Evolutionary conservation across 192 early-diverging fungal species (phyloP).

Genomic region (Rhizophagus clarus): DNA sequence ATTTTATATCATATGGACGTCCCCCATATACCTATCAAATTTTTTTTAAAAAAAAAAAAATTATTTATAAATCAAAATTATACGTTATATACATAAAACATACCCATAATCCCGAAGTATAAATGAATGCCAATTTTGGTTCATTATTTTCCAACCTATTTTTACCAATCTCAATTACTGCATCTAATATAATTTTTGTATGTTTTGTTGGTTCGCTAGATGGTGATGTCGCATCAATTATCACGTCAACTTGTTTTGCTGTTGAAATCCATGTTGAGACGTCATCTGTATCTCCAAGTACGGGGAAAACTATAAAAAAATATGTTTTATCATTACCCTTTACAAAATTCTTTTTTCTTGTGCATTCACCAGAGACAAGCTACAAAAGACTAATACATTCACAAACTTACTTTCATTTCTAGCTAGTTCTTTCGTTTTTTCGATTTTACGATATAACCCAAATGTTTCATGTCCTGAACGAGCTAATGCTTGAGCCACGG

Average conservation of each 20-base stretch:
- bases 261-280: conserved; percentile 26
- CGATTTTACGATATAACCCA: conserved; percentile 34
- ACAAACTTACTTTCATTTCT: conserved; percentile 32
- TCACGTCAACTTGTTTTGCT: conserved; percentile 31
- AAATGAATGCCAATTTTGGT: conserved; percentile 36
- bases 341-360: background rate
- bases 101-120: conserved; percentile 42
- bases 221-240: conserved; percentile 37
- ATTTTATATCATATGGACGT: background rate
- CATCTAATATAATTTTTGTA: conserved; percentile 32
- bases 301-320: conserved; percentile 22
- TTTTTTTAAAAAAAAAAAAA: background rate
- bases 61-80: background rate
- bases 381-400: no score
- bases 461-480: conserved; percentile 42
- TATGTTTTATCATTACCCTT: background rate
- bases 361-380: no score
- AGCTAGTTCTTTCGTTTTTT: conserved; percentile 31
- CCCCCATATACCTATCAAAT: background rate
- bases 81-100: conserved; percentile 1
- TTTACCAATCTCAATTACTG: conserved; percentile 31
- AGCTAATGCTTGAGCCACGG: conserved; percentile 38
- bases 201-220: conserved; percentile 1
- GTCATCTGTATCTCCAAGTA: conserved; percentile 27
- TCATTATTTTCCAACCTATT: conserved; percentile 28